Conservation (phyloP, 2,329 filamentous ascomycete genomes). For the Scedosporium boydii region DNA sequence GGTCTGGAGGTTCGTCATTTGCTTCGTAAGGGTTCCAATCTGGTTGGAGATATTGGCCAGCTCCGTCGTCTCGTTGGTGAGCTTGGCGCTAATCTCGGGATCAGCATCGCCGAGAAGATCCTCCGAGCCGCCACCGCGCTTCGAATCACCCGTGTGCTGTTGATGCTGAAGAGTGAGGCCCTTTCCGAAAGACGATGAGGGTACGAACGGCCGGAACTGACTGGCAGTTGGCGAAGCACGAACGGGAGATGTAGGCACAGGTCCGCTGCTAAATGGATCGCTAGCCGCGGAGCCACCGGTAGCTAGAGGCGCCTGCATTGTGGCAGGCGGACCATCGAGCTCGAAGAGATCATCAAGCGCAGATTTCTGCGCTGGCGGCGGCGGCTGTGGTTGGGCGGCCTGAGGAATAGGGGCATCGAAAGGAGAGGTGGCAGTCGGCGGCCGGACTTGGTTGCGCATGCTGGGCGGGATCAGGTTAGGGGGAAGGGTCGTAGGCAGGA, state of each 20-base stretch:
- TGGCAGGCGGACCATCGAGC: slow-evolving; percentile 56
- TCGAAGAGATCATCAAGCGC: slow-evolving; percentile 92
- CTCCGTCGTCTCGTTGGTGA: slow-evolving; percentile 83
- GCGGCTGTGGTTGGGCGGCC: slow-evolving; percentile 24
- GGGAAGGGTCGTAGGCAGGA: slow-evolving; percentile 69
- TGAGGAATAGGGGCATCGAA: slow-evolving; percentile 37
- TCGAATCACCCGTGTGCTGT: slow-evolving; percentile 60
- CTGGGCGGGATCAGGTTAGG: slow-evolving; percentile 76
- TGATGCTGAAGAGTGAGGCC: slow-evolving; percentile 49
- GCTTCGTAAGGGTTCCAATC: slow-evolving; percentile 78
- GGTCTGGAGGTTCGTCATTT: slow-evolving; percentile 86
- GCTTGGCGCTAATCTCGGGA: slow-evolving; percentile 75
- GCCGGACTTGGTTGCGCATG: slow-evolving; percentile 56
- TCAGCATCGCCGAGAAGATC: slow-evolving; percentile 89
- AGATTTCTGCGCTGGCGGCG: slow-evolving; percentile 54
- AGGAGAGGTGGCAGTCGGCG: slow-evolving; percentile 40
- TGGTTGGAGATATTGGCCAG: slow-evolving; percentile 95
- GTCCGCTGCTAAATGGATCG: slow-evolving; percentile 52
- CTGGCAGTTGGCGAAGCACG: slow-evolving; percentile 35
- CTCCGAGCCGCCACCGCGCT: slow-evolving; percentile 48
- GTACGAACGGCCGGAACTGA: slow-evolving; percentile 82
- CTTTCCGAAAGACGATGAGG: slow-evolving; percentile 86
- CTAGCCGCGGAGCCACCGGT: slow-evolving; percentile 63
- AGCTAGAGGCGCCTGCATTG: slow-evolving; percentile 52
- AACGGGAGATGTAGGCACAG: slow-evolving; percentile 41